Evolutionary conservation across 129 eudicot genomes (phyloP).

Genomic region (Flaveria robusta): DNA sequence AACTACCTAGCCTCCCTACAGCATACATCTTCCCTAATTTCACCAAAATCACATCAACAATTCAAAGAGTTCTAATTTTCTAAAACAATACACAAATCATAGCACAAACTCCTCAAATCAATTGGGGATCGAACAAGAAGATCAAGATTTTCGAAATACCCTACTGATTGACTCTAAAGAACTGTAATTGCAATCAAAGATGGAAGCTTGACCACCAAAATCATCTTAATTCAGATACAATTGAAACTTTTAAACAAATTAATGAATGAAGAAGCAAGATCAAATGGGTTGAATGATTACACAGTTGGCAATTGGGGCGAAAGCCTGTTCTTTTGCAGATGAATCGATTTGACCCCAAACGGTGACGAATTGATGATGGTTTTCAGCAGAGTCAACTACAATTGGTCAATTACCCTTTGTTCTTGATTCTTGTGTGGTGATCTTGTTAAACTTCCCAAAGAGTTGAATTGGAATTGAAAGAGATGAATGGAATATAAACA

Average conservation of each 20-base stretch:
- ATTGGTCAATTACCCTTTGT: background rate
- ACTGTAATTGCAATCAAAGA: slow-evolving; percentile 26
- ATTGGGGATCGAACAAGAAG: slow-evolving; percentile 30
- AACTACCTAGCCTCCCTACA: slow-evolving; percentile 84
- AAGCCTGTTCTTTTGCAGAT: slow-evolving; percentile 52
- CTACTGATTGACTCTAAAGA: slow-evolving; percentile 28
- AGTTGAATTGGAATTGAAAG: slow-evolving; percentile 9
- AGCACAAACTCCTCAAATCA: slow-evolving; percentile 15
- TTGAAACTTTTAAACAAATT: background rate
- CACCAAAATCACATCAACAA: slow-evolving; percentile 8
- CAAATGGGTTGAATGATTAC: slow-evolving; percentile 33
- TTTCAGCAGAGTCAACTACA: too few relatives aligned
- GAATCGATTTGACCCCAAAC: slow-evolving; percentile 53
- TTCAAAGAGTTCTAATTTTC: slow-evolving; percentile 3
- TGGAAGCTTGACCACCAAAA: slow-evolving; percentile 19
- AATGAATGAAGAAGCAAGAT: slow-evolving; percentile 17
- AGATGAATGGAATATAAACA: background rate
- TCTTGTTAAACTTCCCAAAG: background rate
- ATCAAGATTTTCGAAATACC: slow-evolving; percentile 33
- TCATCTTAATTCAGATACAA: too few relatives aligned
- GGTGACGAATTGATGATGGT: slow-evolving; percentile 28
- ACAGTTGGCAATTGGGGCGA: slow-evolving; percentile 42
- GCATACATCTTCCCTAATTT: slow-evolving; percentile 55
- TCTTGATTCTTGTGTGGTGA: slow-evolving; percentile 14
- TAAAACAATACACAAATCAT: slow-evolving; percentile 12